Evolutionary conservation across 2,329 filamentous ascomycete species (phyloP).

Genomic region (Talaromyces sp.): DNA sequence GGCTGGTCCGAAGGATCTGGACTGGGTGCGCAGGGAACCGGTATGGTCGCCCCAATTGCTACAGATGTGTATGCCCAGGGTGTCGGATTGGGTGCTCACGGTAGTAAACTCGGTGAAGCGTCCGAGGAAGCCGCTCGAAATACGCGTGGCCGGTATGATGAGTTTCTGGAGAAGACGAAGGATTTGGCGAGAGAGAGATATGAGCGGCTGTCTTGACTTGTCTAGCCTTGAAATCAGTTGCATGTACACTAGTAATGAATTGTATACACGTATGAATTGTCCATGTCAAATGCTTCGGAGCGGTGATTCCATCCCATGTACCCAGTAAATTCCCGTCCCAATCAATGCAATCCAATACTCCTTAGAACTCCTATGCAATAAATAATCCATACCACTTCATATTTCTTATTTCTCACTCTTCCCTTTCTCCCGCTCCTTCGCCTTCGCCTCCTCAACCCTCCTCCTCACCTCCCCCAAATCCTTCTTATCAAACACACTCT

Average conservation of each 20-base stretch:
- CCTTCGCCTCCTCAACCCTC: constrained; percentile 23
- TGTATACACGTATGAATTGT: neutral
- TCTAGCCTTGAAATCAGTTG: neutral
- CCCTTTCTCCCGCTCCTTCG: constrained; percentile 15
- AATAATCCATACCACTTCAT: neutral
- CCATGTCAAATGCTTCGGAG: neutral
- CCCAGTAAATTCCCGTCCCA: neutral
- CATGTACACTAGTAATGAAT: neutral
- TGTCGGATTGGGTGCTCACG: constrained; percentile 47
- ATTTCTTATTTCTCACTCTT: constrained; percentile 8
- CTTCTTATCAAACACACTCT: constrained; percentile 45
- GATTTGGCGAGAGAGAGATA: constrained; percentile 45
- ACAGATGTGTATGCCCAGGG: constrained; percentile 48
- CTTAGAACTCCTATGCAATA: neutral
- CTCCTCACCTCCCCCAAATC: constrained; percentile 40
- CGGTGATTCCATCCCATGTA: neutral
- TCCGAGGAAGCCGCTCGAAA: constrained; percentile 45
- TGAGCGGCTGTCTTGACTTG: constrained; percentile 34
- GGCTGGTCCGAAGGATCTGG: constrained; percentile 47
- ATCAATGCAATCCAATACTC: neutral
- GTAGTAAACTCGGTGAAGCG: constrained; percentile 46
- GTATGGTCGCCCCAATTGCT: constrained; percentile 44
- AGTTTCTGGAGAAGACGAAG: constrained; percentile 45
- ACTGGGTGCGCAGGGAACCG: constrained; percentile 45
- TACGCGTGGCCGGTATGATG: constrained; percentile 44